phyloP scores from a whole-genome alignment of 2,329 filamentous ascomycete genomes.

The Podosphaera xanthii region DNA sequence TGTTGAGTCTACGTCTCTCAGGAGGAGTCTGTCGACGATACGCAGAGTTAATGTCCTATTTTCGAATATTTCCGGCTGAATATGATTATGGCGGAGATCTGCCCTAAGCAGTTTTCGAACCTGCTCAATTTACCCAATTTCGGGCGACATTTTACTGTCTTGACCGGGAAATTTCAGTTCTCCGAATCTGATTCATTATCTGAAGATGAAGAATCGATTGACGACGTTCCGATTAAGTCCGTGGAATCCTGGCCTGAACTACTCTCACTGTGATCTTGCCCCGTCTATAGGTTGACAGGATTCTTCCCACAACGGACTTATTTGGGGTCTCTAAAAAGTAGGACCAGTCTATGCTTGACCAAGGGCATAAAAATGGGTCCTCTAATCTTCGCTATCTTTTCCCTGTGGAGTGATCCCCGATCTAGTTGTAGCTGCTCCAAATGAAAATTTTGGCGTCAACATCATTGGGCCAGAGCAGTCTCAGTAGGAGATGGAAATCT shows the following conservation, averaged over 20 bases:
- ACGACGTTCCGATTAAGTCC: neutral
- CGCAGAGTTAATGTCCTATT: neutral
- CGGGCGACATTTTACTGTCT: neutral
- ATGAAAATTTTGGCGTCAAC: neutral
- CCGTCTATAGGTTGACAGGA: neutral
- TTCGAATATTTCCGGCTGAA: neutral
- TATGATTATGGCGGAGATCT: neutral
- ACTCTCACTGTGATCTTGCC: neutral
- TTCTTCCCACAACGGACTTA: neutral
- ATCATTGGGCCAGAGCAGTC: neutral
- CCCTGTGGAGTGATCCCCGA: neutral
- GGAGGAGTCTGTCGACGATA: neutral
- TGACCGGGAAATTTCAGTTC: neutral
- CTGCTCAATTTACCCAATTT: neutral
- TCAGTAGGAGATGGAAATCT: neutral
- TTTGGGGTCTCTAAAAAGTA: neutral
- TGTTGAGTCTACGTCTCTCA: neutral
- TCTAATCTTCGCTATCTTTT: neutral
- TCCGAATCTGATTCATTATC: neutral
- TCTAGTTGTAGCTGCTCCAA: neutral
- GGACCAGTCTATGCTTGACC: neutral
- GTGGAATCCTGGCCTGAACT: neutral
- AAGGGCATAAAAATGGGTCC: neutral
- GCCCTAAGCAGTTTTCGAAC: neutral
- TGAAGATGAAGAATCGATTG: neutral